Conservation (phyloP, 2,329 filamentous ascomycete species). For the Xylariaceae sp. region DNA sequence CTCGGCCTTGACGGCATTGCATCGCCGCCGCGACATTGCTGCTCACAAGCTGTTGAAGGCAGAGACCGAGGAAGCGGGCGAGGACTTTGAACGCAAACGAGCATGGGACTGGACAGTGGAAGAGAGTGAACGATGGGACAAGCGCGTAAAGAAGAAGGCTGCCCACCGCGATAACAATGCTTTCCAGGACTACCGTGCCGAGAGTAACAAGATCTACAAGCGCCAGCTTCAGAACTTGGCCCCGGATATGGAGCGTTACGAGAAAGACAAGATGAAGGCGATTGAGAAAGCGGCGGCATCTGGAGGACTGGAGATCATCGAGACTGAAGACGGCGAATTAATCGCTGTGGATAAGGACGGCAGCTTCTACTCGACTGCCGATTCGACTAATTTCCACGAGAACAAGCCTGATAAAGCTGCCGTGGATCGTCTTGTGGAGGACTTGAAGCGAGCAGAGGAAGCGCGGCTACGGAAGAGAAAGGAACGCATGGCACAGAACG, state of each 20-base stretch:
- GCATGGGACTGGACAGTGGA: slow-evolving; percentile 99
- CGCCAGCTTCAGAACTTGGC: slow-evolving; percentile 74
- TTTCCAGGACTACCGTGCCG: slow-evolving; percentile 82
- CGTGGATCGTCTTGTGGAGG: slow-evolving; percentile 79
- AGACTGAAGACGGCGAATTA: slow-evolving; percentile 91
- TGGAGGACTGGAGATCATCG: slow-evolving; percentile 85
- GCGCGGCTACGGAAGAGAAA: slow-evolving; percentile 77
- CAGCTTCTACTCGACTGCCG: slow-evolving; percentile 82
- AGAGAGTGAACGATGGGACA: slow-evolving; percentile 91
- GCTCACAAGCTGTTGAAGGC: slow-evolving; percentile 91
- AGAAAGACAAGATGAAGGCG: slow-evolving; percentile 76
- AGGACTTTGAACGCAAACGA: slow-evolving; percentile 94
- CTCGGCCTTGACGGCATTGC: slow-evolving; percentile 68
- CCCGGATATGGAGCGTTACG: slow-evolving; percentile 78
- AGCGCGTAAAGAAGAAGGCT: slow-evolving; percentile 78
- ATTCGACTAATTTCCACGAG: slow-evolving; percentile 73
- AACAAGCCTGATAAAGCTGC: slow-evolving; percentile 84
- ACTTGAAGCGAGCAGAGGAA: slow-evolving; percentile 85
- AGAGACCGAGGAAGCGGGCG: slow-evolving; percentile 76
- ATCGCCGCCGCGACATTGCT: slow-evolving; percentile 80
- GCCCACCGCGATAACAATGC: slow-evolving; percentile 77
- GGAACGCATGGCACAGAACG: slow-evolving; percentile 69
- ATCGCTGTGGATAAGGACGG: slow-evolving; percentile 91
- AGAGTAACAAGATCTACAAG: slow-evolving; percentile 91
- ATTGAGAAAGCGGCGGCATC: slow-evolving; percentile 79